A percentile compares a stretch with the other conserved stretches of the same genome.
Conservation (phyloP, 2,329 filamentous ascomycete species). For the Emydomyces testavorans region DNA sequence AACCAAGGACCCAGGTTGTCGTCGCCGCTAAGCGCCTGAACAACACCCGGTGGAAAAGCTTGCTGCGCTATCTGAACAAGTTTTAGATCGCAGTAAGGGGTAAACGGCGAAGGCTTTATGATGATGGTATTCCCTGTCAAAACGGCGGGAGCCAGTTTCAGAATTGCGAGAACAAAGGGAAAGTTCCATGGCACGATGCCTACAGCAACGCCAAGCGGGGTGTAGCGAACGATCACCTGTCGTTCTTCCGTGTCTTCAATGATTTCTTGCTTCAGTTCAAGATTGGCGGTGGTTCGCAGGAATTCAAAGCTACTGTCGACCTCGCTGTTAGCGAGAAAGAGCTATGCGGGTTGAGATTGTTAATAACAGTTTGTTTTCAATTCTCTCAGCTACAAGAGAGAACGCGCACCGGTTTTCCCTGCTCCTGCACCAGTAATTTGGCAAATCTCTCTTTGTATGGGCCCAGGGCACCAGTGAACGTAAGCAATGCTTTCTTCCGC, state of each 20-base stretch:
- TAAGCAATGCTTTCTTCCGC: conserved; percentile 24
- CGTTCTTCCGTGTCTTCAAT: conserved; percentile 38
- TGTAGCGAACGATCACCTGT: conserved; percentile 27
- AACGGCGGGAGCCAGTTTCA: conserved; percentile 42
- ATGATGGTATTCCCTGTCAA: conserved; percentile 46
- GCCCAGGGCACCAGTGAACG: conserved; percentile 28
- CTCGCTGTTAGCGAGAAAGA: conserved; percentile 22
- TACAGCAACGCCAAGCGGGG: conserved; percentile 34
- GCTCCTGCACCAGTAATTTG: conserved; percentile 33
- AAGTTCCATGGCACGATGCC: conserved; percentile 54
- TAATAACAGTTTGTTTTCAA: neutral
- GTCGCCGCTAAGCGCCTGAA: conserved; percentile 46
- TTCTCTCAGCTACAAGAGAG: neutral
- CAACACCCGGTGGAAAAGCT: conserved; percentile 45
- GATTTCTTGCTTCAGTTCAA: conserved; percentile 37
- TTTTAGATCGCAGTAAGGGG: conserved; percentile 43
- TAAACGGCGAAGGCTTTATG: conserved; percentile 46
- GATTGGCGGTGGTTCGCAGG: conserved; percentile 18
- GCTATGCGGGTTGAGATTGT: neutral
- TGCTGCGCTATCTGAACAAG: conserved; percentile 41
- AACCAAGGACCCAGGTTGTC: conserved; percentile 45
- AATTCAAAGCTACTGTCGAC: conserved; percentile 19
- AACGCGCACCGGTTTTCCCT: conserved; percentile 29
- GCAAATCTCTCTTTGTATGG: conserved; percentile 28
- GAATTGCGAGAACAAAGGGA: conserved; percentile 32